Conservation (phyloP, 164 flowering plant genomes). For the Cinnamomum micranthum region DNA sequence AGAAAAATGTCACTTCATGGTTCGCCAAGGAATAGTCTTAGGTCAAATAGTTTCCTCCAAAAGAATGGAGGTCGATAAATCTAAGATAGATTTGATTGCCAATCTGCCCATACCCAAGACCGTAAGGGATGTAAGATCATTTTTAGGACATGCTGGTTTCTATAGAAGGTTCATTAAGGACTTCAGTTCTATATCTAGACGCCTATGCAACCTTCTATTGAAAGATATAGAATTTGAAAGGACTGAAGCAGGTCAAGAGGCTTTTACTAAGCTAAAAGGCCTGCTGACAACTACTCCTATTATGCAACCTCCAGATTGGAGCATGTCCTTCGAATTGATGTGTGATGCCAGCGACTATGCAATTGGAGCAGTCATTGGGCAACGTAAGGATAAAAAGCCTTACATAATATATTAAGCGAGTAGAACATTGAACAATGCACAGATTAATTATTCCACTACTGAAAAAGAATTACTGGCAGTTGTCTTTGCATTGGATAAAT, state of each 20-base stretch:
- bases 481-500: too few species aligned
- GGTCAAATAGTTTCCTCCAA: not conserved
- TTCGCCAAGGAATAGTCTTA: not conserved
- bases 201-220: not conserved
- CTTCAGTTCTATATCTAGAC: not conserved
- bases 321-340: too few species aligned
- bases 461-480: too few species aligned
- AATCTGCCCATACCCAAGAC: not conserved
- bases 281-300: not conserved
- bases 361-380: not conserved
- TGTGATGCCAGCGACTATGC: not conserved
- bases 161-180: not conserved
- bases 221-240: not conserved
- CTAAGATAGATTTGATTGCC: not conserved
- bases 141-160: not conserved
- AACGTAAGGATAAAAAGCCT: too few species aligned
- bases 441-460: too few species aligned
- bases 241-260: not conserved
- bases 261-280: not conserved
- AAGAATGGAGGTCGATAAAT: conserved; percentile 2
- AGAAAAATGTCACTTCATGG: not conserved
- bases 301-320: not conserved
- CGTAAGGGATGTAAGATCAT: too few species aligned
- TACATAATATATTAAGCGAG: too few species aligned
- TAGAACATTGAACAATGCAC: too few species aligned